Evolutionary conservation across 495 filamentous ascomycete species (phyloP), one percentile per base, ranked within the genome.

Genomic region (Talaromyces liani): DNA sequence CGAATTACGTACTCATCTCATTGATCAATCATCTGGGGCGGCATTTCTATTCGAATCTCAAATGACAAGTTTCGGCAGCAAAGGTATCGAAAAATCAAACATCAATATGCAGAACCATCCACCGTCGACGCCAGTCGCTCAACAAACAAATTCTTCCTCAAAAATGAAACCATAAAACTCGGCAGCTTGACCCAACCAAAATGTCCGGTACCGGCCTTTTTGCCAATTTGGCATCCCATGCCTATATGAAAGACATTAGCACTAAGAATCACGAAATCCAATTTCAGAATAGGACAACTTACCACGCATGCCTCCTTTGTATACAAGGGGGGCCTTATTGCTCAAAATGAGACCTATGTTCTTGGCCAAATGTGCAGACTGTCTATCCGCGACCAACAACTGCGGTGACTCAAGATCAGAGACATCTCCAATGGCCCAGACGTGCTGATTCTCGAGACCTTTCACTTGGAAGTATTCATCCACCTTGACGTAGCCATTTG

Each of bases 401-500:
- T 60, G 58, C 22, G 58, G 33, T 29, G 58, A n/a, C 10, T 47
- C 58, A 4, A 39, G 65, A 29, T 65, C 70, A 56, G 72, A 76
- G 64, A 80, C 77, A 55, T 80, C 78, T 6, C 77, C 78, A 12
- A 67, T 69, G 4, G 77, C 78, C 59, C 72, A 79, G 24, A 77
- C 71, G 36, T 22, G 58, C 24, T 60, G 33, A 22, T 60, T 59
- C 57, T 59, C 58, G 9, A 60, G 36, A 27, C 58, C 58, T 51
- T 70, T 65, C 9, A 84, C 82, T 6, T 74, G 79, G 64, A 88
- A 73, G 67, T 81, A 76, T 29, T 82, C 78, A 64, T 88, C 80
- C 16, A 87, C 81, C 36, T 68, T 69, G 20, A 89, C 80, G 72
- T 79, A 85, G 34, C 80, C 82, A 27, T 71, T 65, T 9, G 70